Conservation (phyloP, 768 basidiomycete genomes). For the Trametes gibbosa region DNA sequence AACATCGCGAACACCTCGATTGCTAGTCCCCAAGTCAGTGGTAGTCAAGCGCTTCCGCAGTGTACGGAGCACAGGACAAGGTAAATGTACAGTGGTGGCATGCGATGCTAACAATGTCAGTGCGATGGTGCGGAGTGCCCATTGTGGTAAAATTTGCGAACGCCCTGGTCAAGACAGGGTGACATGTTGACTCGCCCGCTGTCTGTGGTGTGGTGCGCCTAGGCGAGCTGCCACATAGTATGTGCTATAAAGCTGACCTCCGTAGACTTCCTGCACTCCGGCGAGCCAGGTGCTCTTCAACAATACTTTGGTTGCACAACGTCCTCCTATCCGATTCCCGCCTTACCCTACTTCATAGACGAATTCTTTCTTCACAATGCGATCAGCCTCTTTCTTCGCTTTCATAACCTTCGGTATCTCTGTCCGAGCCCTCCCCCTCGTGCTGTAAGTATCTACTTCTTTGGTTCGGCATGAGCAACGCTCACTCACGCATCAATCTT, state of each 20-base stretch:
- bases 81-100: no score
- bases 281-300: slow-evolving; percentile 18
- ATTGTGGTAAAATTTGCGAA: no score
- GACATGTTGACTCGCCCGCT: background rate
- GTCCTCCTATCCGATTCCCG: background rate
- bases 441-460: background rate
- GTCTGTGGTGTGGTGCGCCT: background rate
- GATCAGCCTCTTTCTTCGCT: background rate
- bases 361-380: background rate
- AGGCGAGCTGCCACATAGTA: no score
- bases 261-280: background rate
- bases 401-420: background rate
- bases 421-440: background rate
- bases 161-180: no score
- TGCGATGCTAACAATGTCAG: no score
- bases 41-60: background rate
- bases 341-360: background rate
- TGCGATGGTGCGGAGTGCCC: background rate
- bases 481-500: background rate
- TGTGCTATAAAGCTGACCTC: background rate
- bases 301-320: background rate
- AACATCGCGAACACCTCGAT: no score
- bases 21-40: background rate
- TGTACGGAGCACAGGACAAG: background rate
- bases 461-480: background rate